Conservation (phyloP, 106 monocot species). For the Dendrobium huoshanense region DNA sequence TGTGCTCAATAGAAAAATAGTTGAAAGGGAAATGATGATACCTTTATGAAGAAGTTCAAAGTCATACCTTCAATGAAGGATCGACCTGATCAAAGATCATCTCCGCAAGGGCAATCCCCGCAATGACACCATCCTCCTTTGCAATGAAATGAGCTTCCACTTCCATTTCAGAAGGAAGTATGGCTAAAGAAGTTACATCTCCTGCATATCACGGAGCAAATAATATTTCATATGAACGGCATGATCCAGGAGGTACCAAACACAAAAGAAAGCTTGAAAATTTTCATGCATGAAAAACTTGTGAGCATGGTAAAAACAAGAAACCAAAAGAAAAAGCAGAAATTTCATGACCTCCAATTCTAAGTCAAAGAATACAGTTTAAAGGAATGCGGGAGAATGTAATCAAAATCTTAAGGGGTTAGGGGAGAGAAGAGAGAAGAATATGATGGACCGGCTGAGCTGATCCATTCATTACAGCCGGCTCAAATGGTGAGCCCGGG, state of each 20-base stretch:
- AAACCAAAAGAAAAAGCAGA: not conserved
- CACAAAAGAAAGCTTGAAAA: not conserved
- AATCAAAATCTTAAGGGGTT: too few relatives aligned
- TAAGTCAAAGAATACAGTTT: not conserved
- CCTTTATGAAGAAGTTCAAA: not conserved
- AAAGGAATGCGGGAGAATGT: not conserved
- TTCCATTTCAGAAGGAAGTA: slow-evolving; percentile 75
- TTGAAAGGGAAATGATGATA: not conserved
- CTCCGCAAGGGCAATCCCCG: slow-evolving; percentile 88
- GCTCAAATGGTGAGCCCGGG: too few relatives aligned
- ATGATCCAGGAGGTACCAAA: not conserved
- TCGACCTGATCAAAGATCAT: slow-evolving; percentile 86
- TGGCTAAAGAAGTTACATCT: slow-evolving; percentile 91
- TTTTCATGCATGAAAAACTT: too few relatives aligned
- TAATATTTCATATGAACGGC: not conserved
- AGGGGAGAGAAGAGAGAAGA: too few relatives aligned
- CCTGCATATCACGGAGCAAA: slow-evolving; percentile 33
- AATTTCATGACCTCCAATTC: not conserved
- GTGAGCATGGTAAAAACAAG: not conserved
- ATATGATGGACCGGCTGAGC: too few relatives aligned
- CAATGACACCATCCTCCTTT: slow-evolving; percentile 91
- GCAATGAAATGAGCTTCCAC: slow-evolving; percentile 92
- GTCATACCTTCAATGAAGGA: slow-evolving; percentile 64
- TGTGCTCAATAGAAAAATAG: not conserved
- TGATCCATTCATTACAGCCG: too few relatives aligned